Conservation (phyloP, 108 stramenopile species). For the Fragilariopsis cylindrus region DNA sequence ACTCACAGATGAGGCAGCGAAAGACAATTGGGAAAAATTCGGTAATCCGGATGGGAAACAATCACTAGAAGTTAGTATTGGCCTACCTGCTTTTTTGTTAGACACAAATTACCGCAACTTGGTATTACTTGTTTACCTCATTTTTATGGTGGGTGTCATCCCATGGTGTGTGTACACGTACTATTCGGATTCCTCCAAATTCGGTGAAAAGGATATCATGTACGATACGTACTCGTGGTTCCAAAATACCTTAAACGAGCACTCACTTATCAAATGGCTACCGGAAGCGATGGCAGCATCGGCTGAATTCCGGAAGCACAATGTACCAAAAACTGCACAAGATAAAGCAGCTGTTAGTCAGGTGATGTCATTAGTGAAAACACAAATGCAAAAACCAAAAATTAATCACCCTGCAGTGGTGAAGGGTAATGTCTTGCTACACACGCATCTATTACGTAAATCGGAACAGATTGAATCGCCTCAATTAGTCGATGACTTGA, state of each 20-base stretch:
- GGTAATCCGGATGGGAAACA: slow-evolving; percentile 99
- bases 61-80: slow-evolving; percentile 94
- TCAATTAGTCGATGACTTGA: slow-evolving; percentile 61
- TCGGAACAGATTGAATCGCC: slow-evolving; percentile 43
- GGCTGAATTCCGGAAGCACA: slow-evolving; percentile 87
- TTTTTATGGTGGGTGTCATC: slow-evolving; percentile 95
- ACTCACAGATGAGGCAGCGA: slow-evolving; percentile 85
- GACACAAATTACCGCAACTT: slow-evolving; percentile 89
- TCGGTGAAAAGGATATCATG: slow-evolving; percentile 98
- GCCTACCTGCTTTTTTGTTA: slow-evolving; percentile 92
- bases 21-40: slow-evolving; percentile 94
- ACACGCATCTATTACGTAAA: slow-evolving; percentile 84
- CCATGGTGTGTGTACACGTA: slow-evolving; percentile 90
- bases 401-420: slow-evolving; percentile 85
- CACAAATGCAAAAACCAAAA: slow-evolving; percentile 89
- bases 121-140: slow-evolving; percentile 92
- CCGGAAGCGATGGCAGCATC: slow-evolving; percentile 86
- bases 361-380: slow-evolving; percentile 51
- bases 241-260: slow-evolving; percentile 85
- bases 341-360: slow-evolving; percentile 69
- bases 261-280: slow-evolving; percentile 70
- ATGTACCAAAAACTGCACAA: slow-evolving; percentile 62
- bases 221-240: slow-evolving; percentile 96
- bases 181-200: slow-evolving; percentile 94
- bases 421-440: slow-evolving; percentile 95